Evolutionary conservation across 345 rosid genomes (phyloP), one percentile per base, ranked within the genome.

Genomic region (Dipteronia dyeriana): DNA sequence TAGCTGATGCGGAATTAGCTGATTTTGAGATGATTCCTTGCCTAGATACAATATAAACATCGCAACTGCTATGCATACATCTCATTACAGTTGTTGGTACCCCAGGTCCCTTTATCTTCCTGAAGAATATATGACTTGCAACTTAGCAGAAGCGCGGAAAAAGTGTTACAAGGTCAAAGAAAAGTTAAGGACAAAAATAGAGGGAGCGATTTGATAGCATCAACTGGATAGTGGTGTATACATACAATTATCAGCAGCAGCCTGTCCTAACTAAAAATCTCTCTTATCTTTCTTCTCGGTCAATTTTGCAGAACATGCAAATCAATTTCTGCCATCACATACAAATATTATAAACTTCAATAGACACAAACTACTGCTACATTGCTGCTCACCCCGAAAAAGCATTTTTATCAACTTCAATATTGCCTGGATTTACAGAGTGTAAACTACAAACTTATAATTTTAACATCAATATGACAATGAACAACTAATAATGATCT

Each of bases 61-160:
- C 82, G 68, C 92, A 91, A 39, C 84, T 56, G 25, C 76, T 81
- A 53, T 95, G 90, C 74, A 94, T 85, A 81, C 60, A 76, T 75
- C 78, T 87, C 43, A 86, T 73, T 62, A 92, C 88, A 39, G 80
- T 84, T 68, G 75, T 79, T 34, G 97, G 92, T 75, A 87, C 79
- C 54, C 88, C 87, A 57, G 84, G 86, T 75, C 87, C 92, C 79
- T 75, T 90, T 61, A 80, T 63, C 81, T 78, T 90, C 90, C 95
- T 89, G 77, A 9, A 41, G 53, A 70, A 79, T 34, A 53, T 25
- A 70, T 43, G 39, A 41, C 20, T 56, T 31, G 71, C 39, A 34
- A 60, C 39, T 79, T 61, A 82, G 69, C 68, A 59, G 14, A 62
- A 20, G 12, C 11, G 12, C 11, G 51, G 17, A 1, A 64, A 49